Conservation (phyloP, 257 asterid genomes). For the Eucommia ulmoides region DNA sequence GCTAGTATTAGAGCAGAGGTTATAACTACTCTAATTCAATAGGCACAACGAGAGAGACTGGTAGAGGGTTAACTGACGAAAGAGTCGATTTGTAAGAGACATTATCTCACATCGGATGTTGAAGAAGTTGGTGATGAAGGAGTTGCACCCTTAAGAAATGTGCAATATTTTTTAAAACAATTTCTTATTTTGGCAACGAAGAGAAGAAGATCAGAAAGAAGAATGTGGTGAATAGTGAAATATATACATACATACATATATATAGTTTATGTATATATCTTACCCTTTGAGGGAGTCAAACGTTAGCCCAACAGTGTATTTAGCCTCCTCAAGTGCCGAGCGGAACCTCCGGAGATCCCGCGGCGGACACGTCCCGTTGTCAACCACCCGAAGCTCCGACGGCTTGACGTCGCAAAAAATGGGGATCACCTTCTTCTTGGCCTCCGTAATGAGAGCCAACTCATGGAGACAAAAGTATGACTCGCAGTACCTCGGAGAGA, state of each 20-base stretch:
- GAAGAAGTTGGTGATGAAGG: no score
- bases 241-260: neutral
- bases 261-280: neutral
- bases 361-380: slow-evolving; percentile 20
- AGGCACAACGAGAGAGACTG: neutral
- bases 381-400: slow-evolving; percentile 52
- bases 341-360: slow-evolving; percentile 31
- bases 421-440: slow-evolving; percentile 29
- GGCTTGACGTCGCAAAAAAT: slow-evolving; percentile 78
- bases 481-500: slow-evolving; percentile 69
- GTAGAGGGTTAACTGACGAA: neutral
- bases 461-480: slow-evolving; percentile 71
- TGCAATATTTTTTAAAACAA: neutral
- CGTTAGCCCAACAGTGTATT: slow-evolving; percentile 61
- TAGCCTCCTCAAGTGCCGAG: slow-evolving; percentile 64
- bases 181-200: neutral
- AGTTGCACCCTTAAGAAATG: no score
- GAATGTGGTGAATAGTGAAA: no score
- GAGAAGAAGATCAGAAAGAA: neutral
- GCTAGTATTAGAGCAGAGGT: neutral
- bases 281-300: slow-evolving; percentile 63
- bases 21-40: no score
- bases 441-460: slow-evolving; percentile 49
- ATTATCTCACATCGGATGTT: no score
- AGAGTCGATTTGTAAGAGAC: neutral